A percentile compares a stretch with the other conserved stretches of the same genome.
phyloP scores from a whole-genome alignment of 441 rosid species.

The Manihot esculenta region DNA sequence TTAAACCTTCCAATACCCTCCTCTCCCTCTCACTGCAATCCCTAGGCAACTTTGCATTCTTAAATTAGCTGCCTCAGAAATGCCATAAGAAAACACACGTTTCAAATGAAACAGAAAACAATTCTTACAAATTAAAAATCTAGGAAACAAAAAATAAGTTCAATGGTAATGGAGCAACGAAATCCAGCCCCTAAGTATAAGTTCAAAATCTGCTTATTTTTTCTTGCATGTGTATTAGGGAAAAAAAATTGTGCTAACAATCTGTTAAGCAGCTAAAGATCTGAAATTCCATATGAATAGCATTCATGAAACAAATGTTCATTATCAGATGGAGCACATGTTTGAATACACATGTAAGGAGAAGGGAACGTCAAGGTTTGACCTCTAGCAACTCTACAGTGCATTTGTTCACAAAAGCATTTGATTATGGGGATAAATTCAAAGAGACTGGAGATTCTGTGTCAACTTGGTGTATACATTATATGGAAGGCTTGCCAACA shows the following conservation, averaged over 20 bases:
- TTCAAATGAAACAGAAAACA: not conserved
- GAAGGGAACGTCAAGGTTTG: not conserved
- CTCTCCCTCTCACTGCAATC: not conserved
- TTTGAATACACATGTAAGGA: not conserved
- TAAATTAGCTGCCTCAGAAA: not conserved
- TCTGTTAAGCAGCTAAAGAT: not conserved
- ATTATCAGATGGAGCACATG: not conserved
- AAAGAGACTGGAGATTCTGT: not conserved
- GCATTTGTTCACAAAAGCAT: not conserved
- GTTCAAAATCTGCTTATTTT: too few species aligned
- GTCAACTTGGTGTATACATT: not conserved
- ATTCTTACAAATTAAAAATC: not conserved
- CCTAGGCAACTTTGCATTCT: not conserved
- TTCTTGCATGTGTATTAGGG: too few species aligned
- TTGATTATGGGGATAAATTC: not conserved
- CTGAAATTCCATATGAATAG: not conserved
- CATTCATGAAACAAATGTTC: not conserved
- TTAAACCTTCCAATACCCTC: not conserved
- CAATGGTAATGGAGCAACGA: not conserved
- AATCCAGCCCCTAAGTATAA: too few species aligned
- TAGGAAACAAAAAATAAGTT: not conserved
- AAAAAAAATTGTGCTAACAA: not conserved
- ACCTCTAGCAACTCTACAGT: not conserved
- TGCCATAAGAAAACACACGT: not conserved
- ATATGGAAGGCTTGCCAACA: not conserved